Base-by-base conservation (phyloP, 352 stramenopile species). In the Pythium dissimile region DNA sequence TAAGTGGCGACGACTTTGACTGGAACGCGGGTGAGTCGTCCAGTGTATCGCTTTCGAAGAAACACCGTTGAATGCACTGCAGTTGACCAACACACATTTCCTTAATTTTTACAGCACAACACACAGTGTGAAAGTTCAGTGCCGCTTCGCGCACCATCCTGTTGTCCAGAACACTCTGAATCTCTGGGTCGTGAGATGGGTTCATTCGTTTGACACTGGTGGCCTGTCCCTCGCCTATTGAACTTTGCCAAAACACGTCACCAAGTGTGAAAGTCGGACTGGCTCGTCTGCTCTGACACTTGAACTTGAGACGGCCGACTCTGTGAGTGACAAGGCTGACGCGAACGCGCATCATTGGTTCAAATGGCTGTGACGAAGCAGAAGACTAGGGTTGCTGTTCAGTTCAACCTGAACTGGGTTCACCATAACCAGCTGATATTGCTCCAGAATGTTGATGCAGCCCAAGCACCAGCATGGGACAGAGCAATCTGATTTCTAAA, bases 321-420 rank as follows among this genome's bases (percentile, higher is more conserved):
- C 16, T n/a, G 27, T 34, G 37, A 13, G 54, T 54, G 34, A 54
- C 18, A 28, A 16, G 34, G 12, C 20, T 53, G 41, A 60, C 54
- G 32, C 54, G 18, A 39, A 24, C 42, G 30, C 28, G 42, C 15
- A 3, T 48, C 0, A 63, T 63, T 63, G 55, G 55, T 10, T 34
- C 9, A 30, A 0, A 6, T n/a, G 44, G 11, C 13, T 37, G 38
- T 63, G 55, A 56, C 55, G 55, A 51, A 63, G 55, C 46, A 51
- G 55, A 35, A n/a, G 55, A 16, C 2, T 63, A 56, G 55, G 55
- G 55, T 63, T 63, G 35, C 34, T 42, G 28, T 61, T 50, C 11
- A 16, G 32, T 0, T 11, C 4, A 12, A 2, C n/a, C 9, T 8
- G 30, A 45, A 51, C 44, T 50, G 35, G 34, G 46, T 56, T 44